phyloP scores from a whole-genome alignment of 768 basidiomycete species.

The Lactarius tabidus region DNA sequence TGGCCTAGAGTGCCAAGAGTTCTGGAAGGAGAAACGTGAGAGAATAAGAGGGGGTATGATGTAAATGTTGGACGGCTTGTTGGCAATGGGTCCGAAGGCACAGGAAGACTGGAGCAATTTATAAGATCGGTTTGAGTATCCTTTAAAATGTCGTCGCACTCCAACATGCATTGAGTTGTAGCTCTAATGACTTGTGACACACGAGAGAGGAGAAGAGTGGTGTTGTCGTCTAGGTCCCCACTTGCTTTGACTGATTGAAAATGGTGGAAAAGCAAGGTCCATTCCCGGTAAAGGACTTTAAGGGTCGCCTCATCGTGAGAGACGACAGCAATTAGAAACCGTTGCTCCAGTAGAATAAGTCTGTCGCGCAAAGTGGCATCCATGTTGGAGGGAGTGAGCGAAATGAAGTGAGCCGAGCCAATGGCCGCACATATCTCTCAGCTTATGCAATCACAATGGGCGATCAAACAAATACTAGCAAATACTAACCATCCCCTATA shows the following conservation, averaged over 20 bases:
- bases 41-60: conserved; percentile 4
- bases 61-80: not conserved
- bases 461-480: not conserved
- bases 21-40: not conserved
- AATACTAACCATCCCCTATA: not conserved
- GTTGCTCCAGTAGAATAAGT: conserved; percentile 3
- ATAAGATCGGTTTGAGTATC: not conserved
- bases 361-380: not conserved
- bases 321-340: conserved; percentile 1
- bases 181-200: not conserved
- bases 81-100: not conserved
- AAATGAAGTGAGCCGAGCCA: not conserved
- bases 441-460: conserved; percentile 20
- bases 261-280: not conserved
- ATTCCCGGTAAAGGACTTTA: not conserved
- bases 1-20: not conserved
- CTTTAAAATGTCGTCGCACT: not conserved
- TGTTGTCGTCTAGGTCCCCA: not conserved
- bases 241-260: not conserved
- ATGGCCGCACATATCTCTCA: too few species aligned
- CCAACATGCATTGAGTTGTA: not conserved
- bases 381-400: not conserved
- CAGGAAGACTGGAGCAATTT: not conserved
- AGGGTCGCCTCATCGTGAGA: not conserved
- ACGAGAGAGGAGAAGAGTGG: not conserved